Base-by-base conservation (phyloP, 441 rosid species). In the Mallotus japonicus region DNA sequence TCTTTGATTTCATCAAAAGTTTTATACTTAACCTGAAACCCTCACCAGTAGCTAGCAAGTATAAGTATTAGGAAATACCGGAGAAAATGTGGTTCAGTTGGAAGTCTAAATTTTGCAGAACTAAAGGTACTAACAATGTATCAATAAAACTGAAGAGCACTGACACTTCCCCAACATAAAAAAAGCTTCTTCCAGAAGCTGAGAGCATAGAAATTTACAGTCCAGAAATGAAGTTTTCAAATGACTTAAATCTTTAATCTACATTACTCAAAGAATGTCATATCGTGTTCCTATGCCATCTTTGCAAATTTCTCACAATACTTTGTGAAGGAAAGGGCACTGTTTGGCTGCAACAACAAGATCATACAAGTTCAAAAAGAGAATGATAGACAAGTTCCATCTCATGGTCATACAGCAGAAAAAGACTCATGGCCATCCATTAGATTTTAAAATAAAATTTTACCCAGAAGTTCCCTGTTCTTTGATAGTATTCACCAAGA, bases 1-100 rank as follows among this genome's bases (percentile, higher is more conserved):
- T 88, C 90, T 61, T 88, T 94, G 73, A 95, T 84, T 78, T 88
- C 90, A 62, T 82, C 87, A 83, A 87, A 95, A 69, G 88, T 88
- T 82, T 89, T 91, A 83, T 88, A 91, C 77, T 81, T 87, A 74
- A 88, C 90, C 99, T 95, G 89, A 76, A 80, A 81, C 50, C 50
- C 79, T 61, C 66, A 74, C 44, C 80, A 67, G 24, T 62, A 19
- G 16, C 7, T 57, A 19, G 8, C 42, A 74, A 62, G 56, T n/a
- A 53, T 50, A 74, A 62, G 56, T n/a, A 53, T 50, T 20, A 53
- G 6, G 46, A 74, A 34, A 16, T 54, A 55, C n/a, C 17, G 19
- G 22, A 58, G 11, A 44, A 19, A 34, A 40, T n/a, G 8, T 0
- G 11, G 9, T 19, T 51, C 58, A 53, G 44, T 67, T n/a, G 32